These are phyloP conservation scores for Penicillium cataractarum DNA, from an alignment of 495 filamentous ascomycete species.

Conservation along the genomic window DNA sequence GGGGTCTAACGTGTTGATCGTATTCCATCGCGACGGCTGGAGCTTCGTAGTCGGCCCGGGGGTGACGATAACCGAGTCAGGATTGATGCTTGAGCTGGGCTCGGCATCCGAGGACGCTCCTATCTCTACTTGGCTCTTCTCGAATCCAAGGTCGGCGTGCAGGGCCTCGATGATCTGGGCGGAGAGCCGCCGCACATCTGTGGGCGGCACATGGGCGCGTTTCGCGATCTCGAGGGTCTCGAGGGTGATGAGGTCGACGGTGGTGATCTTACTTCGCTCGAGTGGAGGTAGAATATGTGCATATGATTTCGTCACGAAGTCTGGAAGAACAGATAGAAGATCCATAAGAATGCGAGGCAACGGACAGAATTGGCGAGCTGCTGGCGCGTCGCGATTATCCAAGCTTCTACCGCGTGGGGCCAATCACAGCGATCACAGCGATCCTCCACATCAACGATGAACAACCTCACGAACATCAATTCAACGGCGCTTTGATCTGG, in stretches of 20 bases:
- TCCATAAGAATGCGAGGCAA: conserved; percentile 59
- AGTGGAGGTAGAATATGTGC: conserved; percentile 77
- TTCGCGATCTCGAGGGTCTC: conserved; percentile 83
- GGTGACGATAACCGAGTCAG: conserved; percentile 15
- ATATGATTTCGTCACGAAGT: conserved; percentile 70
- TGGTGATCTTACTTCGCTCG: conserved; percentile 73
- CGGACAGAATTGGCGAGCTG: conserved; percentile 12
- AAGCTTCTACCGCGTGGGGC: conserved; percentile 10
- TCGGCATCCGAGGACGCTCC: conserved; percentile 18
- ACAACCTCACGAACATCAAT: not conserved
- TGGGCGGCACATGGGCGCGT: conserved; percentile 78
- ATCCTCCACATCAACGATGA: not conserved
- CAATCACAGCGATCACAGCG: conserved; percentile 1
- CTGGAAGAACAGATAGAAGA: conserved; percentile 79
- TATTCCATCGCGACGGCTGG: conserved; percentile 51
- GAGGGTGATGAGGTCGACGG: conserved; percentile 83
- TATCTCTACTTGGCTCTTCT: conserved; percentile 22
- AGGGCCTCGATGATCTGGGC: conserved; percentile 65
- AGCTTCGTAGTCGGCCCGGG: conserved; percentile 35
- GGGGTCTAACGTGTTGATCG: conserved; percentile 80
- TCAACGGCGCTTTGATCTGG: not conserved
- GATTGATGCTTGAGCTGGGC: conserved; percentile 33
- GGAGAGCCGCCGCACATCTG: conserved; percentile 73
- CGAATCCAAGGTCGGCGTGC: conserved; percentile 64
- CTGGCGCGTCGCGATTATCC: conserved; percentile 18